Evolutionary conservation across 176 grass and related monocot genomes (phyloP).

Genomic region (Paspalum vaginatum): DNA sequence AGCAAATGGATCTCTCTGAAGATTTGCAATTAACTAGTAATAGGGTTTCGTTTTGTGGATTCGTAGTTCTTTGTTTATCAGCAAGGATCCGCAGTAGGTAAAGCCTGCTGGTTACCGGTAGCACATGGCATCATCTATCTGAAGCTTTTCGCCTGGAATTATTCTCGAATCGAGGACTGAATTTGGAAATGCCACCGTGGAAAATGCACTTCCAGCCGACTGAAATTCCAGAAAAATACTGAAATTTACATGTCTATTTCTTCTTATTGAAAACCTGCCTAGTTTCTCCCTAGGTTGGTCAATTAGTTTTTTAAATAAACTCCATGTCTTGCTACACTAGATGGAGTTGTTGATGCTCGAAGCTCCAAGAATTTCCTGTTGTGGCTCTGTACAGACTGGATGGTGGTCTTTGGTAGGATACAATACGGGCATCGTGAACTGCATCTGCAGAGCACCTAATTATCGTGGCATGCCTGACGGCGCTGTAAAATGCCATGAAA

Average conservation of each 20-base stretch:
- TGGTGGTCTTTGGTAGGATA: neutral
- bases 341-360: neutral
- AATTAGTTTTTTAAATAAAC: neutral
- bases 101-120: neutral
- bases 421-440: neutral
- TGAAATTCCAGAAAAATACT: neutral
- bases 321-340: neutral
- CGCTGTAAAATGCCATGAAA: slow-evolving; percentile 2
- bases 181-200: no score
- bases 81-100: neutral
- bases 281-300: no score
- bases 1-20: neutral
- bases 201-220: neutral
- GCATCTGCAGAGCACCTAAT: neutral
- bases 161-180: neutral
- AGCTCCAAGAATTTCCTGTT: neutral
- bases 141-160: neutral
- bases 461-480: neutral
- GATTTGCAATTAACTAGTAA: no score
- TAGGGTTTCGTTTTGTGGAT: neutral
- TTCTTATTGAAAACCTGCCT: no score
- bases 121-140: neutral
- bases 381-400: neutral
- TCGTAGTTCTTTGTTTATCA: no score
- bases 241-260: neutral